Base-by-base conservation (phyloP, 2,329 filamentous ascomycete genomes). In the Albifimbria verrucaria region DNA sequence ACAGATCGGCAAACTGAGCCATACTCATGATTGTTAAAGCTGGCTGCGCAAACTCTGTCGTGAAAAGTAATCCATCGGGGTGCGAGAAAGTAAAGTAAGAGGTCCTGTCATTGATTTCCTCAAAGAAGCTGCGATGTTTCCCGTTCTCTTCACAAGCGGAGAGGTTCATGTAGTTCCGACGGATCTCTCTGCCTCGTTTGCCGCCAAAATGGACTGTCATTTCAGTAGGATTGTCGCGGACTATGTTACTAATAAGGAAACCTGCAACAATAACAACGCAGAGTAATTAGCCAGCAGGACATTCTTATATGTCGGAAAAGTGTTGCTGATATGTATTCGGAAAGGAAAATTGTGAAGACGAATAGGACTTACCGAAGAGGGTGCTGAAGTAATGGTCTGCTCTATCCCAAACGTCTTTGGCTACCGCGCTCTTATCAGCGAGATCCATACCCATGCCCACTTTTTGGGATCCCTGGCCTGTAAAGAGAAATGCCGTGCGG, bases 381-480 rank as follows among this genome's bases (percentile, higher is more conserved):
- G 96, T 97, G 75, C 97, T 93, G 77, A 97, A 86, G 71, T 99
- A 93, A 71, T 99, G 96, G 76, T 99, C 94, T 48, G 94, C 95
- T 55, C 92, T 86, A 71, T 97, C 94, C 94, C 94, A 99, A 49
- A 99, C 94, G 64, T 96, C 93, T 77, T 92, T 92, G 57, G 94
- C 95, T 20, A 99, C 94, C 36, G 88, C 79, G 70, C 94, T 97
- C 79, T 88, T 96, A 65, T 81, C 88, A 71, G 99, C 99, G 49
- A 99, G 81, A 67, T 97, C 94, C 94, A 99, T 99, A 74, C 94
- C 94, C 94, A 99, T 99, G 57, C 94, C 94, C 72, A 99, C 94
- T 73, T 99, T 94, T 73, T 99, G 95, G 48, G 92, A 97, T 64
- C 94, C 94, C 73, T 99, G 94, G 52, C 94, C 94, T 58, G 95